A percentile compares a stretch with the other conserved stretches of the same genome.
These are phyloP conservation scores for Colletotrichum sp. DNA, from an alignment of 2,329 filamentous ascomycete genomes.

Conservation along the genomic window DNA sequence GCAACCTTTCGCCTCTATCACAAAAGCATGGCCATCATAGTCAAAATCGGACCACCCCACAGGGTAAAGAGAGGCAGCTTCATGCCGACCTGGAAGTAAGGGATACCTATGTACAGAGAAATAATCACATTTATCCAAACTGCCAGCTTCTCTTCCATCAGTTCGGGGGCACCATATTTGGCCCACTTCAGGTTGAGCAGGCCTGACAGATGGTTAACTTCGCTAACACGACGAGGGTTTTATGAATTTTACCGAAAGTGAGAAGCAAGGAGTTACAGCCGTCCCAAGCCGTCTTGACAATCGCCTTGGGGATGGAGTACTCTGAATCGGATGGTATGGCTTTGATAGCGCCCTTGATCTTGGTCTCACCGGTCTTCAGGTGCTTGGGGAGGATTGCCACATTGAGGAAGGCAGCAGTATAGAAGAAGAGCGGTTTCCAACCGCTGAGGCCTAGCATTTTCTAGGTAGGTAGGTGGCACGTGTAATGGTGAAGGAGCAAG, in stretches of 20 bases:
- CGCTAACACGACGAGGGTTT: accelerated
- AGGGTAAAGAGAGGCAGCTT: background rate
- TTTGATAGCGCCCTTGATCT: background rate
- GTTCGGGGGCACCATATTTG: background rate
- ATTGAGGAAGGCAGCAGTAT: background rate
- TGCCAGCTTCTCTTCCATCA: background rate
- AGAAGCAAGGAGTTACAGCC: background rate
- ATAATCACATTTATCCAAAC: background rate
- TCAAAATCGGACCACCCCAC: background rate
- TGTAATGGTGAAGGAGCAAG: background rate
- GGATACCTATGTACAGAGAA: background rate
- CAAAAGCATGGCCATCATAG: background rate
- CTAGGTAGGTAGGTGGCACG: background rate
- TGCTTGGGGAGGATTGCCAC: background rate
- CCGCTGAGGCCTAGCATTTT: background rate
- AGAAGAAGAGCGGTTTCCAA: background rate
- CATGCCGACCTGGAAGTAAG: background rate
- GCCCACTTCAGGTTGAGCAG: background rate
- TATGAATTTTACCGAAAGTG: accelerated
- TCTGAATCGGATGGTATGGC: background rate
- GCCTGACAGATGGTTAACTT: background rate
- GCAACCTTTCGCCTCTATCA: background rate
- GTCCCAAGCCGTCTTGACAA: background rate
- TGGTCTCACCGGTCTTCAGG: background rate
- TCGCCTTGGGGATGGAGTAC: background rate